Conservation (phyloP, 495 filamentous ascomycete genomes). For the Polyplosphaeria fusca region DNA sequence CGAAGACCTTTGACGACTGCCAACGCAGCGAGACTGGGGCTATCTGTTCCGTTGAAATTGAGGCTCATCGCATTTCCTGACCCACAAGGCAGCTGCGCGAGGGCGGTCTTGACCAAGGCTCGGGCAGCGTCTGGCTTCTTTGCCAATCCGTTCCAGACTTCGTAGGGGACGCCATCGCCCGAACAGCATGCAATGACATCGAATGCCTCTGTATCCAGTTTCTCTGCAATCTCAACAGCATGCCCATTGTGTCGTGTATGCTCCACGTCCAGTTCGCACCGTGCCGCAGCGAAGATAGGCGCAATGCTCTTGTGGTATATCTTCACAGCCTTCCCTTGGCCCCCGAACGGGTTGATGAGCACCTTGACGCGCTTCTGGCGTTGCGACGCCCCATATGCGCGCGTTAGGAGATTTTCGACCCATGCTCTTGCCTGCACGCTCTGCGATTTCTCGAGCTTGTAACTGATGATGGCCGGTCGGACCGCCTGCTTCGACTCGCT, state of each 20-base stretch:
- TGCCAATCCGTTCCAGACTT: slow-evolving; percentile 90
- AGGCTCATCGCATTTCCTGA: slow-evolving; percentile 91
- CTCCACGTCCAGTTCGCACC: slow-evolving; percentile 72
- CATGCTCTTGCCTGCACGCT: slow-evolving; percentile 54
- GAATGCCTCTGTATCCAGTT: slow-evolving; percentile 72
- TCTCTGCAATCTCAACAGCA: slow-evolving; percentile 70
- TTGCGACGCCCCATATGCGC: slow-evolving; percentile 70
- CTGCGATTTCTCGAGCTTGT: slow-evolving; percentile 56
- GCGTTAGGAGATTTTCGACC: slow-evolving; percentile 60
- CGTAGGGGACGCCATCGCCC: slow-evolving; percentile 86
- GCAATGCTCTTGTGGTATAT: slow-evolving; percentile 73
- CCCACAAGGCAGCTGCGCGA: slow-evolving; percentile 87
- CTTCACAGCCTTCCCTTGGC: slow-evolving; percentile 71
- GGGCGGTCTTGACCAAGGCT: slow-evolving; percentile 74
- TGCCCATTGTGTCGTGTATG: slow-evolving; percentile 70
- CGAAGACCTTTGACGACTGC: slow-evolving; percentile 79
- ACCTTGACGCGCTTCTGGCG: slow-evolving; percentile 76
- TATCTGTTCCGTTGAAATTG: slow-evolving; percentile 81
- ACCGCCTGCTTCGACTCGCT: slow-evolving; percentile 54
- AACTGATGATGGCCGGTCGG: slow-evolving; percentile 56
- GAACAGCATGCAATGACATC: slow-evolving; percentile 88
- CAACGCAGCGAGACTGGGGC: slow-evolving; percentile 71
- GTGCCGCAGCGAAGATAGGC: slow-evolving; percentile 79
- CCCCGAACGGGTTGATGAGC: slow-evolving; percentile 86
- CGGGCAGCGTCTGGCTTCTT: slow-evolving; percentile 68